phyloP scores from a whole-genome alignment of 768 basidiomycete species.

The Suillus lakei region DNA sequence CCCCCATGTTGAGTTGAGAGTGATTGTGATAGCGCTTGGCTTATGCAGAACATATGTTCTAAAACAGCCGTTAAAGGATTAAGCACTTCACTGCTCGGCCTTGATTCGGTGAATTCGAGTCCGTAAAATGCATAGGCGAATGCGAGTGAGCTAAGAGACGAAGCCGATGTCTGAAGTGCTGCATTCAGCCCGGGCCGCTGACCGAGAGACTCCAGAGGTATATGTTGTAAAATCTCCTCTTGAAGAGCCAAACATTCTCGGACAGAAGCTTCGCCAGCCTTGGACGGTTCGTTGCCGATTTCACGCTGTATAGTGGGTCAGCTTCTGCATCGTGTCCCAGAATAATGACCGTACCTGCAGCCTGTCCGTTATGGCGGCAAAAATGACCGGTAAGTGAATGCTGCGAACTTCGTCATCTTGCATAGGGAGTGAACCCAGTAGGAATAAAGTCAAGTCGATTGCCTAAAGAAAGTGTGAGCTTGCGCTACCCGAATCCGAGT shows the following conservation, averaged over 20 bases:
- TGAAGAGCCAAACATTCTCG: conserved; percentile 52
- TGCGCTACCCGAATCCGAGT: conserved; percentile 4
- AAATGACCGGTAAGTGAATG: conserved; percentile 81
- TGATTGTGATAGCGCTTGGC: conserved; percentile 46
- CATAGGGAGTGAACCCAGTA: conserved; percentile 70
- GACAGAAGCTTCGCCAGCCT: conserved; percentile 40
- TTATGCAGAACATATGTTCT: conserved; percentile 56
- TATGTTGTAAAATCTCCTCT: conserved; percentile 56
- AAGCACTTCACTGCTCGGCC: conserved; percentile 29
- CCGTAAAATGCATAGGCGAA: conserved; percentile 71
- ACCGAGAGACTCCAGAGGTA: conserved; percentile 53
- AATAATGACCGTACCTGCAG: conserved; percentile 54
- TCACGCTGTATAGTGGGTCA: conserved; percentile 35
- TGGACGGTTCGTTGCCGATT: conserved; percentile 41
- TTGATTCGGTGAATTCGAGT: conserved; percentile 36
- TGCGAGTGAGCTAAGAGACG: conserved; percentile 46
- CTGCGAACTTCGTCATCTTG: conserved; percentile 89
- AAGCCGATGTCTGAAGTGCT: conserved; percentile 35
- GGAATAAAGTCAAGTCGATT: conserved; percentile 69
- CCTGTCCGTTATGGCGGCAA: conserved; percentile 68
- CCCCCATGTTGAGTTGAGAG: conserved; percentile 39
- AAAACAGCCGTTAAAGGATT: conserved; percentile 64
- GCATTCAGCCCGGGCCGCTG: conserved; percentile 53
- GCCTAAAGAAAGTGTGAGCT: conserved; percentile 47
- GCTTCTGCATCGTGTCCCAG: not conserved